phyloP scores from a whole-genome alignment of 2,329 filamentous ascomycete genomes.

The Dactylellina sp. region DNA sequence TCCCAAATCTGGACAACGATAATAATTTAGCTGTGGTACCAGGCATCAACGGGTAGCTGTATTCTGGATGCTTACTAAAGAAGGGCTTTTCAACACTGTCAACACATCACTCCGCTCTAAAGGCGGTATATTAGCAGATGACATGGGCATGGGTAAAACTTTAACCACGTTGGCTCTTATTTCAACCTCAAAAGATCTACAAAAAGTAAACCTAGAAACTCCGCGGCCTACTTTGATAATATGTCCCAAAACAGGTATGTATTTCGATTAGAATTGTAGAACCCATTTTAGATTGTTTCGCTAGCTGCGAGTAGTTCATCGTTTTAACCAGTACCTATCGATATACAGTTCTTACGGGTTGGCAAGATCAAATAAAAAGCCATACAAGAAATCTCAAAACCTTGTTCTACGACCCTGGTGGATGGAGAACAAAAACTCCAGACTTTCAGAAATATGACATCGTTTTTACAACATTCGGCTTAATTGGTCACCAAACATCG shows the following conservation, averaged over 20 bases:
- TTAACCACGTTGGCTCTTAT: conserved; percentile 61
- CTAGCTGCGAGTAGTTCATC: no score
- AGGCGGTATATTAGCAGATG: conserved; percentile 63
- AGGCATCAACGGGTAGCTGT: conserved; percentile 7
- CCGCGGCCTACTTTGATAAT: conserved; percentile 30
- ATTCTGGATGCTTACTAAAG: conserved; percentile 23
- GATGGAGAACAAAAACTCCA: conserved; percentile 35
- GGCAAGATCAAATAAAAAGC: conserved; percentile 57
- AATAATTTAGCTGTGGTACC: background rate
- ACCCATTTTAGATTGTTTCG: no score
- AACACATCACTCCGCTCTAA: background rate
- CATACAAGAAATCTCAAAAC: conserved; percentile 53
- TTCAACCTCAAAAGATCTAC: conserved; percentile 22
- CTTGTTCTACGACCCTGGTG: conserved; percentile 59
- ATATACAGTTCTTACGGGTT: conserved; percentile 25
- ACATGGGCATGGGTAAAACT: conserved; percentile 64
- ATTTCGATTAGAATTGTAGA: no score
- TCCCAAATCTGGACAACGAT: no score
- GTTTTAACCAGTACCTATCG: no score
- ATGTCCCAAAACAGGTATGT: conserved; percentile 17
- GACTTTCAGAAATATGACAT: conserved; percentile 59
- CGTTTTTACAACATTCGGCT: conserved; percentile 62
- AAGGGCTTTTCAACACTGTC: background rate
- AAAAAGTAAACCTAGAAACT: conserved; percentile 25
- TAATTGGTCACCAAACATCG: conserved; percentile 57